Evolutionary conservation across 148 eudicot genomes (phyloP).

Genomic region (Spergularia bocconei): DNA sequence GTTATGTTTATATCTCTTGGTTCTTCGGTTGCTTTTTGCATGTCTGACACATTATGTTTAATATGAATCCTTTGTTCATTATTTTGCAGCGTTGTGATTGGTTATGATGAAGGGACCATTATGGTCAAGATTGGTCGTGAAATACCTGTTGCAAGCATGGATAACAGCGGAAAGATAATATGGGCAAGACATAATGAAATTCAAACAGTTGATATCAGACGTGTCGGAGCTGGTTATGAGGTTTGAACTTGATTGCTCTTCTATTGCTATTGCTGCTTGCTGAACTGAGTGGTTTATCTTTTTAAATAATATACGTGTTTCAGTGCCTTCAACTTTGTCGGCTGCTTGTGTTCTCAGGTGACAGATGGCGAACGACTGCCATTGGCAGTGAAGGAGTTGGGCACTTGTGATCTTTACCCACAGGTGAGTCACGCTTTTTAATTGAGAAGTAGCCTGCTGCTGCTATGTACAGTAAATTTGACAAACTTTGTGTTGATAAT

Average conservation of each 20-base stretch:
- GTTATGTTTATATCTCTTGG: not conserved
- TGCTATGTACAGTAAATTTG: not conserved
- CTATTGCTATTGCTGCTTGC: slow-evolving; percentile 1
- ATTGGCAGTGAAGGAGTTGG: slow-evolving; percentile 89
- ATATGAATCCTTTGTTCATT: not conserved
- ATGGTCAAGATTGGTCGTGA: slow-evolving; percentile 96
- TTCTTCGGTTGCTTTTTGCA: not conserved
- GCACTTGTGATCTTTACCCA: slow-evolving; percentile 97
- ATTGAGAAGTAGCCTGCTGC: not conserved
- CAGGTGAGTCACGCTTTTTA: slow-evolving; percentile 49
- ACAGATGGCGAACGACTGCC: slow-evolving; percentile 98
- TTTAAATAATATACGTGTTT: not conserved
- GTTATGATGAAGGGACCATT: slow-evolving; percentile 88
- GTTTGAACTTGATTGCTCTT: slow-evolving; percentile 37
- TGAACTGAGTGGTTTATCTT: not conserved
- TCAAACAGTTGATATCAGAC: slow-evolving; percentile 86
- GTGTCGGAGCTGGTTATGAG: slow-evolving; percentile 92
- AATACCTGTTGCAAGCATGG: slow-evolving; percentile 97
- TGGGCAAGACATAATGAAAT: slow-evolving; percentile 98
- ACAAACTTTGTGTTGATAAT: no score
- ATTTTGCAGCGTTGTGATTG: slow-evolving; percentile 65
- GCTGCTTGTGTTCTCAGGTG: slow-evolving; percentile 47
- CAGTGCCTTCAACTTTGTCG: not conserved
- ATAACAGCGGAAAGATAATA: slow-evolving; percentile 87
- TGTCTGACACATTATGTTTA: not conserved